Evolutionary conservation across 805 yeast species (phyloP).

Genomic region (Candida sithepensis): DNA sequence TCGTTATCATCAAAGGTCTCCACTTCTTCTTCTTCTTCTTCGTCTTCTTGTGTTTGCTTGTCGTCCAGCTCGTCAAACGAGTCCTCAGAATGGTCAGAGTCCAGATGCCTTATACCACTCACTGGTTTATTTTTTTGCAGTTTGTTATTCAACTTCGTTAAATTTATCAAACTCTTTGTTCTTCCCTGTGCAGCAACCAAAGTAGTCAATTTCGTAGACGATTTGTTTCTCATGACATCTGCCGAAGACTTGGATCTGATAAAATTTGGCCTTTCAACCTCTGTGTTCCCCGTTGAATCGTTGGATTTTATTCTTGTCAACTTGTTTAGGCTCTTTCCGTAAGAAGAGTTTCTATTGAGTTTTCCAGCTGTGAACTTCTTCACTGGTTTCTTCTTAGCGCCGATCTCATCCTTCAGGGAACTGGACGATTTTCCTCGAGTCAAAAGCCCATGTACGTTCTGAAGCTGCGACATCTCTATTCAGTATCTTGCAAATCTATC

Average conservation of each 20-base stretch:
- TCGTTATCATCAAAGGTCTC: conserved; percentile 39
- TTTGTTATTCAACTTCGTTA: conserved; percentile 22
- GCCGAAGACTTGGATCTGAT: conserved; percentile 26
- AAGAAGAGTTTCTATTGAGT: conserved; percentile 31
- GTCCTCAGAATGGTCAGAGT: conserved; percentile 21
- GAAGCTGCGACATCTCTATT: conserved; percentile 11
- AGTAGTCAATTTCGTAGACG: conserved; percentile 14
- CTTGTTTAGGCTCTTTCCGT: conserved; percentile 32
- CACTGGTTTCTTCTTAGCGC: conserved; percentile 23
- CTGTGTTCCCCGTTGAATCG: conserved; percentile 18
- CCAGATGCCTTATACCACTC: conserved; percentile 23
- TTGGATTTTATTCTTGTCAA: conserved; percentile 29
- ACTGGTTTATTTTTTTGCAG: conserved; percentile 18
- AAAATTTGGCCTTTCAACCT: conserved; percentile 21
- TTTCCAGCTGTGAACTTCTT: conserved; percentile 34
- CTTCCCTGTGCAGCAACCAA: conserved; percentile 7
- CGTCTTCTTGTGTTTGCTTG: conserved; percentile 12
- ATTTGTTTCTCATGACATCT: conserved; percentile 18
- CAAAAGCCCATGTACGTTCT: conserved; percentile 8
- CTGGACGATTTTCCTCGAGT: conserved; percentile 25
- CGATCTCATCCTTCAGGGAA: conserved; percentile 25
- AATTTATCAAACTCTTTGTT: conserved; percentile 26
- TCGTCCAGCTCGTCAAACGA: conserved; percentile 8
- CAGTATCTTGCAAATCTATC: background rate
- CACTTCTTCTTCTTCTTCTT: conserved; percentile 35